Base-by-base conservation (phyloP, 2,329 filamentous ascomycete species). In the Phialophora expanda region DNA sequence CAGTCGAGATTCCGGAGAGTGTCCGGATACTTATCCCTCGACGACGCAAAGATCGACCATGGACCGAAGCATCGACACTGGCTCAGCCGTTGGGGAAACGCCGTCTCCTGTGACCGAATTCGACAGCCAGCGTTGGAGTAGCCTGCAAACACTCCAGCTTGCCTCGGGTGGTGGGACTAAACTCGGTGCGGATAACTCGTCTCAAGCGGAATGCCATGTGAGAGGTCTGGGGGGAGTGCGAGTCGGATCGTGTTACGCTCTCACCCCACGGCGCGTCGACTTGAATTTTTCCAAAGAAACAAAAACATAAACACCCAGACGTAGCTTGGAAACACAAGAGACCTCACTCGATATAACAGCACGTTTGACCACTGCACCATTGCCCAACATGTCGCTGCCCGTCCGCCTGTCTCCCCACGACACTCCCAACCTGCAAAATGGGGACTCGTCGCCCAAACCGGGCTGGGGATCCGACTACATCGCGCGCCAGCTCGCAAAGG, bases 361-460 rank as follows among this genome's bases (percentile, higher is more conserved):
- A 56, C n/a, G 22, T 57, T 57, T 24, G 41, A 57, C 8, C n/a
- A 4, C 17, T 20, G 41, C 30, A 22, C 26, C 26, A 7, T 20
- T 22, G n/a, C 48, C 56, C 17, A 44, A 48, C 38, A 58, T 58
- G 56, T 58, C 56, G 56, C 12, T 30, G 56, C 38, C 56, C 14
- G 26, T 20, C 17, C 56, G 56, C 56, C 56, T 58, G 24, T 58
- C 56, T 28, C 56, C 56, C 38, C 12, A 11, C 12, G 56, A 58
- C 26, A 20, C 56, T 58, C 56, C 56, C 56, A 58, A 58, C 56
- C 56, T 48, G 32, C 56, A 58, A 22, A 58, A 58, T 58, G 56
- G 56, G 26, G 56, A 44, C 12, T 22, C 56, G 17, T 58, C 56
- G 11, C 56, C 56, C 38, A 58, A 46, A 14, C 32, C 56, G n/a